Conservation (phyloP, 345 rosid species). For the Tarenaya hassleriana region DNA sequence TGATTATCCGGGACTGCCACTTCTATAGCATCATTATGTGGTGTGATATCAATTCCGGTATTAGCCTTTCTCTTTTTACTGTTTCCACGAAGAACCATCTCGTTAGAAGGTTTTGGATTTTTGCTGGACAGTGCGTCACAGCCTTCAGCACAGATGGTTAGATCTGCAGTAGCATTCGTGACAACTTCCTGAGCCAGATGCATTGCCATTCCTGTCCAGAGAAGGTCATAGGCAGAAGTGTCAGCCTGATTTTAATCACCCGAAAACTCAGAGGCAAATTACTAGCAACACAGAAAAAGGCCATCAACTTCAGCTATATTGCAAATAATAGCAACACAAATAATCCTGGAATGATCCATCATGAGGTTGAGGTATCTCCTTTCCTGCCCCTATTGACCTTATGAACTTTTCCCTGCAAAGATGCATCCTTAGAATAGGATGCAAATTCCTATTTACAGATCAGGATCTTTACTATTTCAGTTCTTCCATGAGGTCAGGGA, state of each 20-base stretch:
- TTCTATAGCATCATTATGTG: conserved; percentile 34
- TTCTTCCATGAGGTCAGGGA: too few relatives aligned
- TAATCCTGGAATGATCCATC: too few relatives aligned
- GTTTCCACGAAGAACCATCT: conserved; percentile 28
- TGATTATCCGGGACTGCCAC: conserved; percentile 31
- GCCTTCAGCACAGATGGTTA: conserved; percentile 31
- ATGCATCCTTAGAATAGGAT: not conserved
- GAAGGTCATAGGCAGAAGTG: conserved; percentile 18
- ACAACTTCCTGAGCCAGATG: conserved; percentile 59
- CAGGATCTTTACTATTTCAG: too few relatives aligned
- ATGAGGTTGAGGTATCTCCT: too few relatives aligned
- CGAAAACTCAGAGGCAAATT: too few relatives aligned
- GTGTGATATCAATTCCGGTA: conserved; percentile 33
- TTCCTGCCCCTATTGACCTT: too few relatives aligned
- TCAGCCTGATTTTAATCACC: conserved; percentile 3
- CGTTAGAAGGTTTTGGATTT: conserved; percentile 27
- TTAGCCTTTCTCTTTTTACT: conserved; percentile 56
- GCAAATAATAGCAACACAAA: too few relatives aligned
- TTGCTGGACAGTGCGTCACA: conserved; percentile 23
- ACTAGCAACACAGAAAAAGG: too few relatives aligned
- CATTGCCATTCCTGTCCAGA: conserved; percentile 58
- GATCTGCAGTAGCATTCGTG: conserved; percentile 47
- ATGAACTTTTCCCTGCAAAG: too few relatives aligned
- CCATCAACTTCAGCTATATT: too few relatives aligned
- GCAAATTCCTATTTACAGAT: too few relatives aligned